Conservation (phyloP, 202 grass and related monocot species). For the Hordeum pubiflorum region DNA sequence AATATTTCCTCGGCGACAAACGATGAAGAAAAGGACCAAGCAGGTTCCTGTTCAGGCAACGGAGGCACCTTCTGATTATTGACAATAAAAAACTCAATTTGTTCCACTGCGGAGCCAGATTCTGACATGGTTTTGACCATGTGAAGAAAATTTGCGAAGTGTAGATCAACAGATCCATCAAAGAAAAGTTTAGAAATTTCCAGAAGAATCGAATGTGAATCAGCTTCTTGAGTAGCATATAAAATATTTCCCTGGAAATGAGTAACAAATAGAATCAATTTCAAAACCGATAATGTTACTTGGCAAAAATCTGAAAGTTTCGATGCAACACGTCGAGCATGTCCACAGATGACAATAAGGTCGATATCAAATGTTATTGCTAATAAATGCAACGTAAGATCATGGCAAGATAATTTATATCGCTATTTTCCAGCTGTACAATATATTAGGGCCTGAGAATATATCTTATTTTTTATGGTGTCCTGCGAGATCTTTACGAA, state of each 20-base stretch:
- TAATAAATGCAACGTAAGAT: background rate
- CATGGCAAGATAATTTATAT: background rate
- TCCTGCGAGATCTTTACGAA: background rate
- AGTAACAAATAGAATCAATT: constrained; percentile 21
- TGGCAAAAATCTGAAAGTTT: constrained; percentile 10
- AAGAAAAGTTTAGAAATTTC: constrained; percentile 88
- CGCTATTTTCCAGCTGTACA: background rate
- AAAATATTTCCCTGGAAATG: constrained; percentile 68
- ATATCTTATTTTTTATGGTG: background rate
- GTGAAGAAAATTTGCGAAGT: constrained; percentile 88
- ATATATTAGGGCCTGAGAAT: background rate
- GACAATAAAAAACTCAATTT: constrained; percentile 67
- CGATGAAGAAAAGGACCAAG: constrained; percentile 59
- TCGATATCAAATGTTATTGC: background rate
- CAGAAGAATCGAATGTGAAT: constrained; percentile 73
- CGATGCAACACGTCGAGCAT: background rate
- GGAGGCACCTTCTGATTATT: constrained; percentile 70
- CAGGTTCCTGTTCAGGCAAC: constrained; percentile 54
- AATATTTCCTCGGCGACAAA: constrained; percentile 1
- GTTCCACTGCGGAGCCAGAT: constrained; percentile 52
- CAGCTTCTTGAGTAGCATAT: constrained; percentile 46
- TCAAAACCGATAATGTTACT: background rate
- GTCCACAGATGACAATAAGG: background rate
- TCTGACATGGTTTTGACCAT: constrained; percentile 83
- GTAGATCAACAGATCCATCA: constrained; percentile 72